Conservation (phyloP, 805 yeast genomes). For the Yarrowia osloensis region DNA sequence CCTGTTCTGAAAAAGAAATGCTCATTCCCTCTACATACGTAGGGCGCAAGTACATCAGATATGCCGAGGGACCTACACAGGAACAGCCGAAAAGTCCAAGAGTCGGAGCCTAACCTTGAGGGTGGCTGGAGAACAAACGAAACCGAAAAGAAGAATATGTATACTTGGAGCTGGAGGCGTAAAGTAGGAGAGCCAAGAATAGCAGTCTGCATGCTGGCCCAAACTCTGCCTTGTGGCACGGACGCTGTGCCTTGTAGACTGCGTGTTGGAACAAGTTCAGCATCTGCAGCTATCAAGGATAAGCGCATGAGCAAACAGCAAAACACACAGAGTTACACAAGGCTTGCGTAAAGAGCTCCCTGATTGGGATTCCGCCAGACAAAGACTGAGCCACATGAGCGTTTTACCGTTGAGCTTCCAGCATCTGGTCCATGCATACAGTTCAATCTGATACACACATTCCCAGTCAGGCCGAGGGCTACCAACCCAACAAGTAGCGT, state of each 20-base stretch:
- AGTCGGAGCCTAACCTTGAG: background rate
- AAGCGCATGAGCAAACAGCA: conserved; percentile 4
- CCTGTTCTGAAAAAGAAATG: no score
- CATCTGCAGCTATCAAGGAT: background rate
- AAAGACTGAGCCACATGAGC: background rate
- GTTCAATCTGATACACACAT: background rate
- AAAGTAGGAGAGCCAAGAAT: background rate
- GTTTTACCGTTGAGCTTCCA: background rate
- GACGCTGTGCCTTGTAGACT: background rate
- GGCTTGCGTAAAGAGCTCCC: background rate
- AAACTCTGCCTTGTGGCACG: no score
- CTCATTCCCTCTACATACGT: no score
- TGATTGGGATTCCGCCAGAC: background rate
- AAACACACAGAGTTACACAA: background rate
- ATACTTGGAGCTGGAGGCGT: no score
- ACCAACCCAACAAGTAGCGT: no score
- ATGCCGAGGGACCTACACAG: background rate
- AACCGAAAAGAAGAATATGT: background rate
- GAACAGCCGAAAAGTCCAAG: background rate
- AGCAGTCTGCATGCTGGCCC: background rate
- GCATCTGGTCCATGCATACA: background rate
- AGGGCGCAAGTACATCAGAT: background rate
- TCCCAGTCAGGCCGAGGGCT: no score
- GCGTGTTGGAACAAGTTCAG: background rate
- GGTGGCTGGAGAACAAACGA: background rate